These are phyloP conservation scores for Raffaelea ambrosiae DNA, from an alignment of 2,329 filamentous ascomycete species.

Conservation along the genomic window DNA sequence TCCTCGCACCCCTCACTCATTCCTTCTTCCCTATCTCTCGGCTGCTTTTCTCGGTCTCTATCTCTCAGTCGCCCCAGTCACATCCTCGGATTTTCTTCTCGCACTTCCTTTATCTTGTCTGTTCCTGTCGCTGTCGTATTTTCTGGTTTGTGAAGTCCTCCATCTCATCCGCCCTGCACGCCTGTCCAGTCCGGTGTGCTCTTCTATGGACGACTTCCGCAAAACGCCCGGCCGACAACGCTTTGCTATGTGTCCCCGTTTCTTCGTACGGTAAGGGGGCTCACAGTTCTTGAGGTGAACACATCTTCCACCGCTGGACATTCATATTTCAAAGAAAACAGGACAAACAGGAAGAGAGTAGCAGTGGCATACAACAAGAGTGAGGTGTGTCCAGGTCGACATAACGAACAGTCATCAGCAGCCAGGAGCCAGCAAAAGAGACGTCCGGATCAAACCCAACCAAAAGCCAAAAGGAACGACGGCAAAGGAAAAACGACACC, in stretches of 20 bases:
- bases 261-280: too few relatives aligned
- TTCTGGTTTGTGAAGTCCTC: not conserved
- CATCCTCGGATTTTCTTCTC: too few relatives aligned
- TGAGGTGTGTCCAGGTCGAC: not conserved
- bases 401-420: not conserved
- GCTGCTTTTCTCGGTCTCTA: too few relatives aligned
- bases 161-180: not conserved
- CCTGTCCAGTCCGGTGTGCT: not conserved
- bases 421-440: not conserved
- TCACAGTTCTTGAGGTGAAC: too few relatives aligned
- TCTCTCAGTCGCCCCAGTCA: too few relatives aligned
- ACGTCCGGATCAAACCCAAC: not conserved
- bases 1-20: too few relatives aligned
- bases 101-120: not conserved
- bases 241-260: not conserved
- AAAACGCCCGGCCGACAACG: not conserved
- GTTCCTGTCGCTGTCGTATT: not conserved
- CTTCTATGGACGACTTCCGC: conserved; percentile 15
- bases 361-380: not conserved
- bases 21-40: too few relatives aligned
- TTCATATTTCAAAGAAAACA: too few relatives aligned
- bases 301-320: too few relatives aligned
- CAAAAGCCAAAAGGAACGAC: too few relatives aligned
- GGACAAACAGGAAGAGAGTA: not conserved
- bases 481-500: not conserved